Percentiles rank a stretch among this genome's conserved stretches.
Evolutionary conservation across 23 red algal species (phyloP).

Genomic region (Agarophyton chilense): DNA sequence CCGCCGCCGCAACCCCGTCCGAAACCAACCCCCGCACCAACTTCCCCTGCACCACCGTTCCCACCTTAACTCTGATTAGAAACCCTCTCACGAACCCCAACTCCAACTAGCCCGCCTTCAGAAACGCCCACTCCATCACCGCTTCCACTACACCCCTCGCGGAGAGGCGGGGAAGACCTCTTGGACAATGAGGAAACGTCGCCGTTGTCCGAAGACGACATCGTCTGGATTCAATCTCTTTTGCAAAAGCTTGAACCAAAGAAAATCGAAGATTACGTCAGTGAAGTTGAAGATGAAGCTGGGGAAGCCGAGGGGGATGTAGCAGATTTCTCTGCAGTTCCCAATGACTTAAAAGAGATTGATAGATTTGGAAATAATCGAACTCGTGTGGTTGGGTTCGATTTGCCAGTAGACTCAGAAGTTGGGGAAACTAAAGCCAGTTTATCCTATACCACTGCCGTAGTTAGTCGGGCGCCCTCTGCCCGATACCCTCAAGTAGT

Average conservation of each 20-base stretch:
- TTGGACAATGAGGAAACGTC: slow-evolving; percentile 47
- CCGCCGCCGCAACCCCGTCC: no score
- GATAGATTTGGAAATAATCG: background rate
- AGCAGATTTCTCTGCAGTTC: background rate
- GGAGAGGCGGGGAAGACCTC: slow-evolving; percentile 30
- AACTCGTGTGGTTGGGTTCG: background rate
- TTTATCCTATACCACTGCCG: background rate
- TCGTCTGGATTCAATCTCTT: slow-evolving; percentile 55
- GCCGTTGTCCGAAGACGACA: slow-evolving; percentile 60
- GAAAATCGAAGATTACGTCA: slow-evolving; percentile 59
- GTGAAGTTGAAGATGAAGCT: slow-evolving; percentile 40
- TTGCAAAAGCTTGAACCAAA: slow-evolving; percentile 72
- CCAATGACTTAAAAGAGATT: background rate
- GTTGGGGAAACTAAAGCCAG: background rate
- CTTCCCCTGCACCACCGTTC: no score
- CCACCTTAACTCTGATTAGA: no score
- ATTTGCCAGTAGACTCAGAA: background rate
- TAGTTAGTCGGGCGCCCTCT: background rate
- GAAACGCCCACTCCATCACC: no score
- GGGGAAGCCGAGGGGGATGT: background rate
- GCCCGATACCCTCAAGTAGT: background rate
- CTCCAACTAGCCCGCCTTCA: no score
- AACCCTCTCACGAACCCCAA: no score
- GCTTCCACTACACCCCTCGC: no score
- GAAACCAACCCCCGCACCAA: no score